Base-by-base conservation (phyloP, 148 eudicot species). In the Euryodendron excelsum region DNA sequence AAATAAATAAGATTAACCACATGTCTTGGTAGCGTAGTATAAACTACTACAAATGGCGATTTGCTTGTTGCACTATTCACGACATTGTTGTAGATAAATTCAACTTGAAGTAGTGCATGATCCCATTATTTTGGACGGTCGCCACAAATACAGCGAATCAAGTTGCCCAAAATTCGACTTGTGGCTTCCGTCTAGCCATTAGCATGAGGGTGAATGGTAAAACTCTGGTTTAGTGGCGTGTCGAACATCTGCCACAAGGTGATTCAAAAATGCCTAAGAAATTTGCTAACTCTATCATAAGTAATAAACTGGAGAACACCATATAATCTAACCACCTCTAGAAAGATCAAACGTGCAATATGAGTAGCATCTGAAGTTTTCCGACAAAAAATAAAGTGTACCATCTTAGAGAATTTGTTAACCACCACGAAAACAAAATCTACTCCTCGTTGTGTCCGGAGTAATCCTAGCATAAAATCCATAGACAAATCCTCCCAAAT, bases 201-300 rank as follows among this genome's bases (percentile, higher is more conserved):
- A n/a, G 77, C 23, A 8, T 63, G 37, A n/a, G n/a, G n/a, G n/a
- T 15, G 72, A 72, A 39, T 36, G 77, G 48, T 62, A 21, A 36
- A 39, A 37, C 65, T 68, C 6, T 1, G 0, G 7, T 68, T 68
- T 0, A 37, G n/a, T 20, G 28, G 20, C 10, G 48, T 37, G 17
- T 53, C 36, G 30, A 50, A 20, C 21, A 31, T 8, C 23, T 59
- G 52, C 62, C 48, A 66, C 3, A 77, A 17, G 14, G 50, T 50
- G 1, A 50, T 4, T 73, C 63, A 77, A 52, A 67, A 53, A 14
- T 77, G 62, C 0, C 64, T 33, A 4, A 67, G 48, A 10, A 65
- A 66, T 25, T 68, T 66, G 3, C 48, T 2, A 30, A 67, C 80
- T 2, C 64, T 4, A 34, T 77, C 5, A n/a, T 18, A 67, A 23